Conservation (phyloP, 495 filamentous ascomycete species). For the Penicillium maclennaniae region DNA sequence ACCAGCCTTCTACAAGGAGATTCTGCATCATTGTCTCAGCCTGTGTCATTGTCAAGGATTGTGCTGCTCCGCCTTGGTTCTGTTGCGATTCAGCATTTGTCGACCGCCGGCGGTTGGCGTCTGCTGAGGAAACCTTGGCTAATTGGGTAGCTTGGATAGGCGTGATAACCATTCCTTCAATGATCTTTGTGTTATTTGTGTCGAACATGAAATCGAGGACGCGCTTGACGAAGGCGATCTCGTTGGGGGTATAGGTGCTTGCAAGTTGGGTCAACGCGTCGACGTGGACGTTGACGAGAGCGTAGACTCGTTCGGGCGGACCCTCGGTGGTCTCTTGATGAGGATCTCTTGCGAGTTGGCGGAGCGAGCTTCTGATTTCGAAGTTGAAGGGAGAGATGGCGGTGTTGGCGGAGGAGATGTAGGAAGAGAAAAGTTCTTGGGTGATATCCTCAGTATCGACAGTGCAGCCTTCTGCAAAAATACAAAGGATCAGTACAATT, state of each 20-base stretch:
- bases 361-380: slow-evolving; percentile 70
- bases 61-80: slow-evolving; percentile 37
- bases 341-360: slow-evolving; percentile 46
- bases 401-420: slow-evolving; percentile 64
- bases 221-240: slow-evolving; percentile 85
- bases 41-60: slow-evolving; percentile 68
- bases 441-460: slow-evolving; percentile 58
- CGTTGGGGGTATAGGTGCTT: slow-evolving; percentile 75
- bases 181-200: slow-evolving; percentile 66
- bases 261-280: slow-evolving; percentile 82
- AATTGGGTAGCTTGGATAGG: slow-evolving; percentile 66
- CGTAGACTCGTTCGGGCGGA: slow-evolving; percentile 51
- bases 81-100: slow-evolving; percentile 33
- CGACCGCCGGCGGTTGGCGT: slow-evolving; percentile 34
- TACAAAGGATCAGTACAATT: neutral
- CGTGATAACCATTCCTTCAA: slow-evolving; percentile 76
- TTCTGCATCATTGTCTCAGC: slow-evolving; percentile 67
- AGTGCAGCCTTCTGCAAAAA: slow-evolving; percentile 33
- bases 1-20: slow-evolving; percentile 78
- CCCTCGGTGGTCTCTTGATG: slow-evolving; percentile 7
- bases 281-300: slow-evolving; percentile 82
- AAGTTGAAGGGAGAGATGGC: slow-evolving; percentile 77
- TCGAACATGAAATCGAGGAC: slow-evolving; percentile 92
- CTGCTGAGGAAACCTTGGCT: slow-evolving; percentile 26
- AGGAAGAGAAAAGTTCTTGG: slow-evolving; percentile 61